Conservation (phyloP, 306 rosid species). For the Cucurbita pepo region DNA sequence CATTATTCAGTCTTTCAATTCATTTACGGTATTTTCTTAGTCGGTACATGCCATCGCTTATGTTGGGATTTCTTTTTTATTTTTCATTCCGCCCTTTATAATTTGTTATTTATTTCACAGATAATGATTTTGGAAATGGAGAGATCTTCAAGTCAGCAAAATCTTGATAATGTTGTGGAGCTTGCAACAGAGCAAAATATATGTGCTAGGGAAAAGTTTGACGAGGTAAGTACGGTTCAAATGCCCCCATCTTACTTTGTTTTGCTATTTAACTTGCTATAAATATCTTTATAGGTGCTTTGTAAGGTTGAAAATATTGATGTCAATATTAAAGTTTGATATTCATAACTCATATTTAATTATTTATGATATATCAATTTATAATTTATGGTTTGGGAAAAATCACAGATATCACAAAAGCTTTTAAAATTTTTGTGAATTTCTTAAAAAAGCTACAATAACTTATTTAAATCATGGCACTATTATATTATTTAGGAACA, state of each 20-base stretch:
- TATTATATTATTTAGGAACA: not conserved
- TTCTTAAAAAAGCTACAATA: not conserved
- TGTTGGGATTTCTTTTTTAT: not conserved
- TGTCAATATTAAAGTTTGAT: not conserved
- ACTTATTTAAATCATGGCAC: not conserved
- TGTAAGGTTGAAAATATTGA: not conserved
- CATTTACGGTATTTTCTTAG: not conserved
- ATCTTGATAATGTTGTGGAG: conserved; percentile 56
- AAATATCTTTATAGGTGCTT: not conserved
- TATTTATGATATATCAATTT: not conserved
- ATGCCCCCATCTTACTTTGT: not conserved
- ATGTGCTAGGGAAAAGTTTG: conserved; percentile 44
- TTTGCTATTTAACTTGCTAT: not conserved
- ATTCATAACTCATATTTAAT: not conserved
- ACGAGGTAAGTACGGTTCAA: conserved; percentile 40
- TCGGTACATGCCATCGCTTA: not conserved
- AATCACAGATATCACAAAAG: not conserved
- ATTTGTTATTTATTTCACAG: conserved; percentile 22
- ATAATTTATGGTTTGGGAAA: not conserved
- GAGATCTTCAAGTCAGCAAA: conserved; percentile 63
- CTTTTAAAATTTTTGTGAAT: not conserved
- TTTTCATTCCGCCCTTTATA: not conserved
- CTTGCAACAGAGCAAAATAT: conserved; percentile 59
- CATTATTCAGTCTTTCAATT: not conserved
- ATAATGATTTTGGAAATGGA: conserved; percentile 64